phyloP scores from a whole-genome alignment of 257 asterid genomes.

The Handroanthus guayacan region DNA sequence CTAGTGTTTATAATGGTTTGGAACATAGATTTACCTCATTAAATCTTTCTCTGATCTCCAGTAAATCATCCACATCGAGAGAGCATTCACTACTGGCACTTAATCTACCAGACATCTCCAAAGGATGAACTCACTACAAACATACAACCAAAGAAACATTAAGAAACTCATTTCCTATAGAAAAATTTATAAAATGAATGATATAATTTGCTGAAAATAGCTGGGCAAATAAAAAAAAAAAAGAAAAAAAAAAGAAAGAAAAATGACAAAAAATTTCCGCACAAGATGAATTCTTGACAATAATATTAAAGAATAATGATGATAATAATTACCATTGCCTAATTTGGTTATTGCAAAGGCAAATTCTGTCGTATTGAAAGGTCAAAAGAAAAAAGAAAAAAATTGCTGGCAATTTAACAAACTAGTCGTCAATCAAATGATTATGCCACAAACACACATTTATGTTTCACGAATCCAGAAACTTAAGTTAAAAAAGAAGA shows the following conservation, averaged over 20 bases:
- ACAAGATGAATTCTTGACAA: not conserved
- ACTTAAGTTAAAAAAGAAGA: not conserved
- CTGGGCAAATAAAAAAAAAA: not conserved
- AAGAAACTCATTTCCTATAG: not conserved
- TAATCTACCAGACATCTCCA: constrained; percentile 71
- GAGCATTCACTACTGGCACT: constrained; percentile 51
- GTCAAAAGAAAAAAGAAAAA: not conserved
- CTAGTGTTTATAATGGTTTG: not conserved
- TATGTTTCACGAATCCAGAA: constrained; percentile 14
- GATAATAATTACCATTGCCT: not conserved
- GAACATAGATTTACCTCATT: constrained; percentile 60
- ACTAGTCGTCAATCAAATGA: constrained; percentile 13
- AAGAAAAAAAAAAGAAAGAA: not conserved
- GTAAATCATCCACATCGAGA: constrained; percentile 58
- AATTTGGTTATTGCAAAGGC: not conserved
- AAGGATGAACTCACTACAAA: constrained; percentile 21
- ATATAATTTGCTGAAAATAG: not conserved
- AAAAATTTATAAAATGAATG: constrained; percentile 11
- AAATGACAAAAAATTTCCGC: constrained; percentile 4
- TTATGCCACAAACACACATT: not conserved
- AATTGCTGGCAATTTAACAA: constrained; percentile 1
- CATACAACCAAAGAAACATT: not conserved
- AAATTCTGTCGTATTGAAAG: too few species aligned
- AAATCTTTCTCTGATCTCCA: constrained; percentile 69
- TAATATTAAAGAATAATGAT: not conserved